Conservation (phyloP, 2,329 filamentous ascomycete species). For the Thelonectria rubi region DNA sequence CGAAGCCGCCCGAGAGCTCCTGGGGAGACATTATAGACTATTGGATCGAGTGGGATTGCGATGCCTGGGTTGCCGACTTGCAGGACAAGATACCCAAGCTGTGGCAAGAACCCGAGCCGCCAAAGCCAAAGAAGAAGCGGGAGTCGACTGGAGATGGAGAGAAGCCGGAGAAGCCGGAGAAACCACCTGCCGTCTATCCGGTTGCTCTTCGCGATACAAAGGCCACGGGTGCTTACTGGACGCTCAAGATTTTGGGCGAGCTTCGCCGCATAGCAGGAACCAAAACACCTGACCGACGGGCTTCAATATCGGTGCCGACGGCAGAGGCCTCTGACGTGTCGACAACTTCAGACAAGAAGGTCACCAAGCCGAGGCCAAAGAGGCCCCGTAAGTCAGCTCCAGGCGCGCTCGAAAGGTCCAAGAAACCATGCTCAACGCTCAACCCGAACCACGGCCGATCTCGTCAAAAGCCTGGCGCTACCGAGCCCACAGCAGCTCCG, state of each 20-base stretch:
- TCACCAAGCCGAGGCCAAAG: slow-evolving; percentile 41
- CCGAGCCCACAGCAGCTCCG: background rate
- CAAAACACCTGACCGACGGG: slow-evolving; percentile 28
- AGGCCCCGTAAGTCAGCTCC: slow-evolving; percentile 54
- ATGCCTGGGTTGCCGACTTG: slow-evolving; percentile 74
- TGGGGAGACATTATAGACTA: slow-evolving; percentile 80
- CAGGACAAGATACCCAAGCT: slow-evolving; percentile 66
- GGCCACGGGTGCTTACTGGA: slow-evolving; percentile 55
- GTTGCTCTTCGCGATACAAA: slow-evolving; percentile 57
- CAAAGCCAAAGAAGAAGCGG: slow-evolving; percentile 52
- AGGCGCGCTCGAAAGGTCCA: slow-evolving; percentile 45
- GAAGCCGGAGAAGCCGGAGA: slow-evolving; percentile 45
- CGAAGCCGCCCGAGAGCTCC: slow-evolving; percentile 74
- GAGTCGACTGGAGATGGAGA: slow-evolving; percentile 42
- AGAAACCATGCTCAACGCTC: slow-evolving; percentile 46
- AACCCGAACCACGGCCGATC: slow-evolving; percentile 50
- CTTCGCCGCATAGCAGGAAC: slow-evolving; percentile 50
- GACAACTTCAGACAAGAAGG: slow-evolving; percentile 22
- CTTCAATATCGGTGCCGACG: slow-evolving; percentile 28
- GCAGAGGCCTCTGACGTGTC: slow-evolving; percentile 11
- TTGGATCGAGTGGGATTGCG: slow-evolving; percentile 79
- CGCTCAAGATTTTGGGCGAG: slow-evolving; percentile 53
- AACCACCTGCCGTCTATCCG: slow-evolving; percentile 50
- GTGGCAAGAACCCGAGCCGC: slow-evolving; percentile 63
- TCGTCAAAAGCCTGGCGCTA: slow-evolving; percentile 34